Conservation (phyloP, 2,329 filamentous ascomycete species). For the Beauveria bassiana region DNA sequence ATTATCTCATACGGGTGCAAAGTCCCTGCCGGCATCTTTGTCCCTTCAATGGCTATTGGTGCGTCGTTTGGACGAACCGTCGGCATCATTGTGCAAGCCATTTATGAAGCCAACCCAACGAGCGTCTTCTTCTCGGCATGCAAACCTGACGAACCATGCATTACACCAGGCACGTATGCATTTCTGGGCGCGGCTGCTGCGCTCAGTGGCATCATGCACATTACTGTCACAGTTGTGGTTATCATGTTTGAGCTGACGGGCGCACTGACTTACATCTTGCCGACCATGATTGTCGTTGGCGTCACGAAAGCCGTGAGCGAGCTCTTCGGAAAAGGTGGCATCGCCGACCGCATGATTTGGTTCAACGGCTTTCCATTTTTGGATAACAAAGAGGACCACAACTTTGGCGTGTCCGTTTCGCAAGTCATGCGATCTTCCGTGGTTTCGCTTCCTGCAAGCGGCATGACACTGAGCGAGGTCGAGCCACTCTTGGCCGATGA, state of each 20-base stretch:
- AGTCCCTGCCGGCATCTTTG: constrained; percentile 94
- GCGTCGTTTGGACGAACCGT: constrained; percentile 89
- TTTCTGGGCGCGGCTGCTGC: constrained; percentile 89
- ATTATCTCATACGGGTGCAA: constrained; percentile 97
- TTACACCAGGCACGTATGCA: constrained; percentile 94
- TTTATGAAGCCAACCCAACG: constrained; percentile 76
- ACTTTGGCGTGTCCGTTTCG: constrained; percentile 89
- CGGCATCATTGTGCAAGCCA: constrained; percentile 86
- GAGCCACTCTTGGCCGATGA: constrained; percentile 71
- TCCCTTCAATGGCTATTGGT: constrained; percentile 95
- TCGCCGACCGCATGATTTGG: constrained; percentile 97
- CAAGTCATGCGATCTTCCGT: constrained; percentile 78
- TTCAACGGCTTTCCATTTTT: constrained; percentile 96
- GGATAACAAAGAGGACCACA: constrained; percentile 95
- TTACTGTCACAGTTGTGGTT: constrained; percentile 92
- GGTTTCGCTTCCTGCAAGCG: constrained; percentile 64
- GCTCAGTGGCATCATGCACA: constrained; percentile 94
- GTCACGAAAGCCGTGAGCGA: constrained; percentile 92
- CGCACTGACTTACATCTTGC: constrained; percentile 92
- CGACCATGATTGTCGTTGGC: constrained; percentile 98
- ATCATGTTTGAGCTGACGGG: constrained; percentile 99
- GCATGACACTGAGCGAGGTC: constrained; percentile 66
- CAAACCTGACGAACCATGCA: constrained; percentile 85
- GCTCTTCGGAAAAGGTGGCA: constrained; percentile 88
- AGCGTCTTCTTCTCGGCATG: constrained; percentile 85